Base-by-base conservation (phyloP, 805 yeast genomes). In the Candida schatavii region DNA sequence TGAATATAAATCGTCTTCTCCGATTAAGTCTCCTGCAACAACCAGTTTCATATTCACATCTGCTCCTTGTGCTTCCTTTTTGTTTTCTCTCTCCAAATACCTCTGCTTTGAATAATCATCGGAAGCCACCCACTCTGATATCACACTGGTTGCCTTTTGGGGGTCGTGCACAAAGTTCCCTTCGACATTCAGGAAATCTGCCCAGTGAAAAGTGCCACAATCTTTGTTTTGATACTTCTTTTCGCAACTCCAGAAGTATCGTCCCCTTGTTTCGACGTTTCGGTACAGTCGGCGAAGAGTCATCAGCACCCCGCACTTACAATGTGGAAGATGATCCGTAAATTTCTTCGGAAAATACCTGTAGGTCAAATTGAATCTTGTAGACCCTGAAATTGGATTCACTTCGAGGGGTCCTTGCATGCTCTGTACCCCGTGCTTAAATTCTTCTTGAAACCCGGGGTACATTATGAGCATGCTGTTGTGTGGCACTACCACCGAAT, bases 381-480 rank as follows among this genome's bases (percentile, higher is more conserved):
- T 45, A 1, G 71, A 49, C 0, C 82, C 83, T 0, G 81, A 55
- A 0, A 72, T 58, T 0, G 59, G 35, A 50, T 57, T 50, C 34
- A 68, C 64, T 41, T 75, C 74, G 3, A 70, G 77, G 3, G 75
- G 66, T 20, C 75, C 72, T 28, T 68, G 55, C 39, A 75, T 55
- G 0, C 79, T 61, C 41, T 67, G 63, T 0, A 86, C 78, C 44
- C 80, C 66, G 52, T 87, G 95, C 51, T 80, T 84, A 55, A 63
- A 86, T 39, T 76, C 78, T 48, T 86, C 95, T 55, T 86, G 95
- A 46, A 86, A 81, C 0, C 88, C 88, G 1, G 88, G 84, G 45
- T 82, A 80, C 95, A 86, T 85, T 2, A 86, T 60, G 2, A 85
- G 51, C 29, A 86, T 56, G 6, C 86, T 72, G 52, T 86, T 86